These are phyloP conservation scores for Silene latifolia DNA, from an alignment of 148 eudicot species.

Conservation along the genomic window DNA sequence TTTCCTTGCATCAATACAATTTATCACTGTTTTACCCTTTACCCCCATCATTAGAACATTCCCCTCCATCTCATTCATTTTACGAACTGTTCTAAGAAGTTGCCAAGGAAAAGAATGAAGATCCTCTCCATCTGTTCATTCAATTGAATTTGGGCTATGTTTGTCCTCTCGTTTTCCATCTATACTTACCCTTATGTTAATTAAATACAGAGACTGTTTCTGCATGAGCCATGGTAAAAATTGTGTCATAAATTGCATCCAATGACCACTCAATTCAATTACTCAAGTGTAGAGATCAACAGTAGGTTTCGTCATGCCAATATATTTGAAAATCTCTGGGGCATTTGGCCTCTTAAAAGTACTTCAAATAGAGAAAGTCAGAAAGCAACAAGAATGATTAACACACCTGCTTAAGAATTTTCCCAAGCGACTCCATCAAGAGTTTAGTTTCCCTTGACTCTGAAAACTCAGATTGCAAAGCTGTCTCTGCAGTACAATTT, in stretches of 20 bases:
- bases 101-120: neutral
- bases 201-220: neutral
- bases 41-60: neutral
- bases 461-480: constrained; percentile 28
- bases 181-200: neutral
- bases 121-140: neutral
- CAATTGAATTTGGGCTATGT: neutral
- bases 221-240: neutral
- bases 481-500: constrained; percentile 22
- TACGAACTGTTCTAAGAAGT: neutral
- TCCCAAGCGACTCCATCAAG: constrained; percentile 71
- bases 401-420: constrained; percentile 61
- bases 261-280: neutral
- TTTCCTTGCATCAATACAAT: neutral
- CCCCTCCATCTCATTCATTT: neutral
- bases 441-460: constrained; percentile 48
- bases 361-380: constrained; percentile 1
- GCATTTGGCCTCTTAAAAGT: neutral
- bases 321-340: neutral
- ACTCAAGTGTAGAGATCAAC: neutral
- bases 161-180: neutral
- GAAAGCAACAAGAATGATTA: neutral
- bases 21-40: neutral
- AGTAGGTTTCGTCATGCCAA: neutral
- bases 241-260: neutral